Evolutionary conservation across 2,329 filamentous ascomycete genomes (phyloP).

Genomic region (Beauveria sp.): DNA sequence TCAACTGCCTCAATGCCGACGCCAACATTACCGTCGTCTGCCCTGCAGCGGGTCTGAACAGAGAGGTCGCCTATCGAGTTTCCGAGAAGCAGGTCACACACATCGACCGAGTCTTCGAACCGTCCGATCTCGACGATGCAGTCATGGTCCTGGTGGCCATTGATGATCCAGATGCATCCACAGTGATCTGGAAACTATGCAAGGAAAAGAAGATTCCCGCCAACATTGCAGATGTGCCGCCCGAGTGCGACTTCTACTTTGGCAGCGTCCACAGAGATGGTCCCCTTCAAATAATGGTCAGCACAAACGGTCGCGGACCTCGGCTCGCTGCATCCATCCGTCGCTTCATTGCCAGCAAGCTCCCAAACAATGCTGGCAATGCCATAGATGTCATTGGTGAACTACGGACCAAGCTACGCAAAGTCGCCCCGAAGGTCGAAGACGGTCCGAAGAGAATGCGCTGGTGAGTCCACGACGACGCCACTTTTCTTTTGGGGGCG

Average conservation of each 20-base stretch:
- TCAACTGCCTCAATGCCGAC: constrained; percentile 92
- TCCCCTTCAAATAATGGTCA: constrained; percentile 96
- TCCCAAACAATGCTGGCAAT: constrained; percentile 74
- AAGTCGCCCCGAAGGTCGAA: constrained; percentile 61
- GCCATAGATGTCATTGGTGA: constrained; percentile 80
- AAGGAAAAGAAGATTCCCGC: constrained; percentile 76
- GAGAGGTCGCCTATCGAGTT: constrained; percentile 80
- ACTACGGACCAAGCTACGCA: constrained; percentile 70
- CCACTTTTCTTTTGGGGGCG: background rate
- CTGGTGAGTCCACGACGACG: constrained; percentile 53
- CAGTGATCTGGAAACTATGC: constrained; percentile 87
- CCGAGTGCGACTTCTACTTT: constrained; percentile 98
- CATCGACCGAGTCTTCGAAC: constrained; percentile 75
- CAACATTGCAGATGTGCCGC: constrained; percentile 94
- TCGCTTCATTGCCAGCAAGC: constrained; percentile 65
- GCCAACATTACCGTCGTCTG: constrained; percentile 82
- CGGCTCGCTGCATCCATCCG: constrained; percentile 82
- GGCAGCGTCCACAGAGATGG: constrained; percentile 92
- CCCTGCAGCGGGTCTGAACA: constrained; percentile 71
- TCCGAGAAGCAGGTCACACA: constrained; percentile 68
- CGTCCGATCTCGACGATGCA: constrained; percentile 71
- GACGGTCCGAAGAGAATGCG: constrained; percentile 85
- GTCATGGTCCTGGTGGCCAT: constrained; percentile 91
- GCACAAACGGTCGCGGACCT: constrained; percentile 93
- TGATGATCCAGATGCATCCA: constrained; percentile 87